Evolutionary conservation across 257 asterid genomes (phyloP), one percentile per base, ranked within the genome.

Genomic region (Plantago major): DNA sequence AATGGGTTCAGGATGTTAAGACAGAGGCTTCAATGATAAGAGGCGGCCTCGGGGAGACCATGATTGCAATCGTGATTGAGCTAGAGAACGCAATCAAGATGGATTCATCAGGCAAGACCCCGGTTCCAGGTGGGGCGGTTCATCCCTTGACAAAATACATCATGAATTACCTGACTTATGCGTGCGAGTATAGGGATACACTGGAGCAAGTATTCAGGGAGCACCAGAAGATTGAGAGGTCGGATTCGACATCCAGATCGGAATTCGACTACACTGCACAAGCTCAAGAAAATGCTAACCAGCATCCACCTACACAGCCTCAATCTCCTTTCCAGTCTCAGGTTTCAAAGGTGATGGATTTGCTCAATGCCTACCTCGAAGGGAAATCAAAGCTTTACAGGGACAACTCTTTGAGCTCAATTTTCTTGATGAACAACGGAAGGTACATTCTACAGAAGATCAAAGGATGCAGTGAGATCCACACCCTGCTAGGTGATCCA

Each of bases 381-480:
- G 83, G 78, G 0, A 91, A 88, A 67, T 80, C 98, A 3, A 84
- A 79, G 66, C 82, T 78, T 9, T 91, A 91, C 79, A 88, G 65
- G 56, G 96, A 91, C 68, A 66, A 71, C 0, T 67, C 98, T 0
- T 26, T 91, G 58, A 79, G 82, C 67, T 74, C 84, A 11, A 91
- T 91, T 1, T 91, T 91, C 89, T 73, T 91, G 96, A 91, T 91
- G 98, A 91, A 91, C 88, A 91, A 91, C 50, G 96, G 97, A 9
- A 68, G 98, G 16, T 88, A 84, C 80, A 86, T 85, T 9, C 52
- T 91, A 76, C 90, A 91, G 78, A 91, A 84, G 70, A 81, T 88
- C 13, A 79, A 76, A 45, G 81, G 84, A 28, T 82, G 83, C 0
- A 26, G 67, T 0, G 93, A 79, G 13, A 70, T 86, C 33, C 74